These are phyloP conservation scores for Globisporangium echinulatum DNA, from an alignment of 352 stramenopile species.

Conservation along the genomic window DNA sequence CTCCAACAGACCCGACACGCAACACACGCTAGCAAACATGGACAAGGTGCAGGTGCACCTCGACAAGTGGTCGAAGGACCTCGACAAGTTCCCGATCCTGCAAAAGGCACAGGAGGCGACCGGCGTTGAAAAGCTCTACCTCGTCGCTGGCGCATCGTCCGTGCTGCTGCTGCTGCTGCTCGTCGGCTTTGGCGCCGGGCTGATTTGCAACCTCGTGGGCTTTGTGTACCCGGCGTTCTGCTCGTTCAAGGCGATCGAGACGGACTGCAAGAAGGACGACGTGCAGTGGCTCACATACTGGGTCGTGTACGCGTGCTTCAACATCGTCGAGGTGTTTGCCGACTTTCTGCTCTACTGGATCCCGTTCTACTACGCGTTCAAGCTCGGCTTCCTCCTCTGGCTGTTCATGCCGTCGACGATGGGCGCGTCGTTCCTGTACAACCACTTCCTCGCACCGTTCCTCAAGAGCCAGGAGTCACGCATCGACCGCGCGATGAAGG, in stretches of 20 bases:
- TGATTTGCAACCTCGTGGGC: slow-evolving; percentile 82
- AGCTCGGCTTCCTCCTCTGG: slow-evolving; percentile 96
- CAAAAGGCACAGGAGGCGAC: slow-evolving; percentile 76
- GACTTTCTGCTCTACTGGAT: slow-evolving; percentile 97
- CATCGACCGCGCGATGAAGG: slow-evolving; percentile 83
- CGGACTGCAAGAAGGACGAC: slow-evolving; percentile 72
- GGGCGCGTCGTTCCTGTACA: slow-evolving; percentile 94
- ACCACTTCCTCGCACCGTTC: slow-evolving; percentile 89
- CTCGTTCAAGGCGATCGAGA: slow-evolving; percentile 85
- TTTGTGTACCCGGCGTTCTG: slow-evolving; percentile 80
- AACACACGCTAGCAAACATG: slow-evolving; percentile 25
- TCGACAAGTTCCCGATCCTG: slow-evolving; percentile 76
- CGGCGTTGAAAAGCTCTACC: slow-evolving; percentile 86
- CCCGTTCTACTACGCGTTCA: slow-evolving; percentile 98
- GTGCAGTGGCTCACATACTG: slow-evolving; percentile 96
- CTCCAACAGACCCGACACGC: neutral
- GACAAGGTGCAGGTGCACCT: slow-evolving; percentile 80
- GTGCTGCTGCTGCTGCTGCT: slow-evolving; percentile 76
- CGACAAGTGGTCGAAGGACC: slow-evolving; percentile 83
- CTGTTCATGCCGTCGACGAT: slow-evolving; percentile 95
- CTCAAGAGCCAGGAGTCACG: slow-evolving; percentile 75
- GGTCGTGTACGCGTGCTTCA: slow-evolving; percentile 97
- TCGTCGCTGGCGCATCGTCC: slow-evolving; percentile 52
- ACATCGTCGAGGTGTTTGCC: slow-evolving; percentile 94
- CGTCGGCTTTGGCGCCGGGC: slow-evolving; percentile 75